These are phyloP conservation scores for Ophiorrhiza pumila DNA, from an alignment of 257 asterid species.

Conservation along the genomic window DNA sequence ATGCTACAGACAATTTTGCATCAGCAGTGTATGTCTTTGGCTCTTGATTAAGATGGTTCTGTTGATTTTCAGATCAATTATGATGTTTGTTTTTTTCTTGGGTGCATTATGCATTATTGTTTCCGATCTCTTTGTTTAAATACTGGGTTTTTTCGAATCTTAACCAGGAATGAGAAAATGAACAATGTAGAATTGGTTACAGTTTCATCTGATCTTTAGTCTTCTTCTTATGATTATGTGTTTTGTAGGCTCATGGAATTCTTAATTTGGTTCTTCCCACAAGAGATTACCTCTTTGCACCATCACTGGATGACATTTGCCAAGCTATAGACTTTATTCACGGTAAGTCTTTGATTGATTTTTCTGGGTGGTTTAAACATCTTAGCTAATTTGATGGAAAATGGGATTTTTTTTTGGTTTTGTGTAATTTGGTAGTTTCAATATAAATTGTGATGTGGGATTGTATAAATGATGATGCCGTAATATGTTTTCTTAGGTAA, in stretches of 20 bases:
- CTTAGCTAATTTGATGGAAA: too few relatives aligned
- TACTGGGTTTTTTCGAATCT: neutral
- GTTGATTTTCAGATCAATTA: neutral
- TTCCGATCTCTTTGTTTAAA: neutral
- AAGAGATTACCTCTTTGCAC: slow-evolving; percentile 51
- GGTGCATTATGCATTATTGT: neutral
- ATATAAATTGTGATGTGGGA: too few relatives aligned
- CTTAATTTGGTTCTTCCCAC: slow-evolving; percentile 47
- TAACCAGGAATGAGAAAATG: neutral
- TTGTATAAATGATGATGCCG: too few relatives aligned
- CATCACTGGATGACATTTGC: slow-evolving; percentile 36
- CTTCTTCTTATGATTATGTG: slow-evolving; percentile 2
- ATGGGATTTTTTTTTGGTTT: too few relatives aligned
- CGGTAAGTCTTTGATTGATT: slow-evolving; percentile 31
- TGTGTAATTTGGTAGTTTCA: too few relatives aligned
- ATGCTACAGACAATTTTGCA: too few relatives aligned
- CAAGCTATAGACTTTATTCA: slow-evolving; percentile 45
- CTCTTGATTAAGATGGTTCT: neutral
- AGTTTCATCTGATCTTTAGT: neutral
- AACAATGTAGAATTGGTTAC: neutral
- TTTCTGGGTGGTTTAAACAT: too few relatives aligned
- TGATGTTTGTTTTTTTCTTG: neutral
- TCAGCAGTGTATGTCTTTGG: too few relatives aligned
- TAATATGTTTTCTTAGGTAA: too few relatives aligned
- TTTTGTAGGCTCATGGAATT: slow-evolving; percentile 40